Conservation (phyloP, 345 rosid genomes). For the Eutrema heterophyllum region DNA sequence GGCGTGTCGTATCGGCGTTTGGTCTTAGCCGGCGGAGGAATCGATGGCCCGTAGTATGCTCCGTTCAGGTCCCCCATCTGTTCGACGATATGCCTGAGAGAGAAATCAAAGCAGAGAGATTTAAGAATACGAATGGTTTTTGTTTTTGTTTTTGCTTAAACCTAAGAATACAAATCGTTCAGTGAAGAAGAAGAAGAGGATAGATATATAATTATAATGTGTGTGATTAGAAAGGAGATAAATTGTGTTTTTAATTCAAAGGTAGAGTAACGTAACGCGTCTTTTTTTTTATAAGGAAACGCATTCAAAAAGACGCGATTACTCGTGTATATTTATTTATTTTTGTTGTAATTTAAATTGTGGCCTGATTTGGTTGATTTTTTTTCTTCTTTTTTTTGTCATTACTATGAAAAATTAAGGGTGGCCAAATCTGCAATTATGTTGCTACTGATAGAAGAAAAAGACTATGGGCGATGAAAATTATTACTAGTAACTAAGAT, state of each 20-base stretch:
- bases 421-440: background rate
- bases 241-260: background rate
- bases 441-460: background rate
- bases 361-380: background rate
- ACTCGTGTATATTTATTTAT: background rate
- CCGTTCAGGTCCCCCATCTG: slow-evolving; percentile 46
- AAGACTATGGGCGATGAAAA: background rate
- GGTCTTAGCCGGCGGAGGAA: slow-evolving; percentile 43
- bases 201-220: background rate
- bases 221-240: background rate
- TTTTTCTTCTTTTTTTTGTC: background rate
- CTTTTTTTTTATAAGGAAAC: background rate
- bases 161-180: background rate
- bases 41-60: slow-evolving; percentile 64
- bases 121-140: background rate
- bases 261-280: slow-evolving; percentile 2
- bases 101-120: background rate
- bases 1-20: slow-evolving; percentile 40
- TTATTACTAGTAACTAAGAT: background rate
- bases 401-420: background rate
- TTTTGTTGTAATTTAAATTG: background rate
- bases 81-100: slow-evolving; percentile 27
- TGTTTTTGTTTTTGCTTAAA: background rate
- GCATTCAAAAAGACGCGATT: background rate
- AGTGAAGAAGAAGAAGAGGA: background rate